phyloP scores from a whole-genome alignment of 805 yeast genomes.

The Candida cerambycidarum region DNA sequence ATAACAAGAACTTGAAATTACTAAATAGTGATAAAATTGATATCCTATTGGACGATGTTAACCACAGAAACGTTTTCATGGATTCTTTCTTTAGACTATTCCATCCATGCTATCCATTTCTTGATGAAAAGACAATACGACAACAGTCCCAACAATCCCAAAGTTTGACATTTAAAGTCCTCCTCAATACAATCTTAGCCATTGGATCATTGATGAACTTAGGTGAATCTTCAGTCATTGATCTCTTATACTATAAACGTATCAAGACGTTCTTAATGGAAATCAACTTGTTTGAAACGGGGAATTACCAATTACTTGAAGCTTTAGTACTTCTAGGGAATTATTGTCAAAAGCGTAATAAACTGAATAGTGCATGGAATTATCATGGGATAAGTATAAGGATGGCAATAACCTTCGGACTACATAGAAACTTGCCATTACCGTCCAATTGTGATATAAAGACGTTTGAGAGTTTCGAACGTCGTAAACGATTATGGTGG shows the following conservation, averaged over 20 bases:
- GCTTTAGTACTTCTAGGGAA: conserved; percentile 45
- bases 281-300: conserved; percentile 55
- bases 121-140: conserved; percentile 1
- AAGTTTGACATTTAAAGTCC: conserved; percentile 43
- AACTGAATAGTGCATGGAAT: conserved; percentile 70
- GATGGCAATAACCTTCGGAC: conserved; percentile 66
- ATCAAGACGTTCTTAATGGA: conserved; percentile 41
- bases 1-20: background rate
- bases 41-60: background rate
- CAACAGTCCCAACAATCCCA: too few species aligned
- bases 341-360: conserved; percentile 63
- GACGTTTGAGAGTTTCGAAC: conserved; percentile 38
- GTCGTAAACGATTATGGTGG: conserved; percentile 68
- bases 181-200: conserved; percentile 58
- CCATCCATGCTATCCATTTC: background rate
- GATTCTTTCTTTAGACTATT: background rate
- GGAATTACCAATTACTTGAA: conserved; percentile 54
- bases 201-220: conserved; percentile 69
- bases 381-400: conserved; percentile 62
- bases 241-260: conserved; percentile 56
- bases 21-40: background rate
- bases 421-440: conserved; percentile 48
- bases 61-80: background rate
- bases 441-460: conserved; percentile 6
- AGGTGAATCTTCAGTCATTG: conserved; percentile 47